phyloP scores from a whole-genome alignment of 257 asterid species.

The Salvia splendens region DNA sequence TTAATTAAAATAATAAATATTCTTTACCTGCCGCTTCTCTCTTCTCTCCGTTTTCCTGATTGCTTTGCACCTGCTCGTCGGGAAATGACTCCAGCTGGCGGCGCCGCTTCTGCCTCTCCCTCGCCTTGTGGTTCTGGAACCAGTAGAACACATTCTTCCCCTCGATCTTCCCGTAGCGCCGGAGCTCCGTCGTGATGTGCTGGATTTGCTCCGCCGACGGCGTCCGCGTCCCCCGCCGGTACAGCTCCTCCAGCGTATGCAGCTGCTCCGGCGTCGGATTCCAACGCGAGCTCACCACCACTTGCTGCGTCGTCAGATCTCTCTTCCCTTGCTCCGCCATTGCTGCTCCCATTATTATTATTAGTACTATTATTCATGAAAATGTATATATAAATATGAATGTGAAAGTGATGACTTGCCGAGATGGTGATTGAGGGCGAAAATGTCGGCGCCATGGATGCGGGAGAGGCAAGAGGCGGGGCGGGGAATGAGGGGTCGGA shows the following conservation, averaged over 20 bases:
- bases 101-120: slow-evolving; percentile 88
- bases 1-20: not conserved
- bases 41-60: slow-evolving; percentile 33
- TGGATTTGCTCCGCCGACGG: slow-evolving; percentile 93
- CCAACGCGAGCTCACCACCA: slow-evolving; percentile 91
- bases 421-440: slow-evolving; percentile 75
- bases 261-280: slow-evolving; percentile 95
- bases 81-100: slow-evolving; percentile 65
- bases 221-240: slow-evolving; percentile 76
- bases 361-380: not conserved
- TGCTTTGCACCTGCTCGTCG: slow-evolving; percentile 31
- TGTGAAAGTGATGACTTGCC: slow-evolving; percentile 28
- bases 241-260: slow-evolving; percentile 77
- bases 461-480: slow-evolving; percentile 50
- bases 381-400: not conserved
- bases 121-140: slow-evolving; percentile 95
- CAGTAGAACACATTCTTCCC: slow-evolving; percentile 95
- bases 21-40: slow-evolving; percentile 50
- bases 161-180: slow-evolving; percentile 82
- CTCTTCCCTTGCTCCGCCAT: slow-evolving; percentile 68
- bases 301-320: slow-evolving; percentile 64
- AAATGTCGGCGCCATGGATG: slow-evolving; percentile 55
- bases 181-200: slow-evolving; percentile 78
- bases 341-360: slow-evolving; percentile 31
- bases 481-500: slow-evolving; percentile 67